Percentiles rank a stretch among this genome's conserved stretches.
phyloP scores from a whole-genome alignment of 2,329 filamentous ascomycete genomes.

The Alternaria panax region DNA sequence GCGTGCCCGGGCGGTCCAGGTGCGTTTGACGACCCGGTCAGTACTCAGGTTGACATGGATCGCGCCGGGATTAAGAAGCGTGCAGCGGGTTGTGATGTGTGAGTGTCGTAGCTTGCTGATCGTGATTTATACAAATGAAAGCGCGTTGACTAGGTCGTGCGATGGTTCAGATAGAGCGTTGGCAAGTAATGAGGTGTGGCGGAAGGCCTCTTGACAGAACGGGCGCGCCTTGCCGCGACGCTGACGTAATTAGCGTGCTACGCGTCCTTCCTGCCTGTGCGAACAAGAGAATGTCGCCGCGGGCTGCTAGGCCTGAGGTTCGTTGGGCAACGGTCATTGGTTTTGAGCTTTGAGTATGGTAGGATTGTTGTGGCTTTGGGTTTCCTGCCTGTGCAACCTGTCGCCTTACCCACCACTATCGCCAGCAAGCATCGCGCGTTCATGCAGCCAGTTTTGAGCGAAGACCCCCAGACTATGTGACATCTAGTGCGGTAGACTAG shows the following conservation, averaged over 20 bases:
- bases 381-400: not conserved
- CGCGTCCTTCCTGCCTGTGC: not conserved
- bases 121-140: not conserved
- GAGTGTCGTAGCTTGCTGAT: too few relatives aligned
- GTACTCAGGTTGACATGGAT: too few relatives aligned
- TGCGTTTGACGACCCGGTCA: too few relatives aligned
- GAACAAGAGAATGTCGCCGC: too few relatives aligned
- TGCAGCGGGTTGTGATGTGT: too few relatives aligned
- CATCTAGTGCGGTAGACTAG: not conserved
- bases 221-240: not conserved
- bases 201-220: not conserved
- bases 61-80: too few relatives aligned
- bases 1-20: too few relatives aligned
- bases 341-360: too few relatives aligned
- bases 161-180: not conserved
- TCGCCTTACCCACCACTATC: not conserved
- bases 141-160: not conserved
- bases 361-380: too few relatives aligned
- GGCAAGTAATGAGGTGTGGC: not conserved
- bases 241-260: not conserved
- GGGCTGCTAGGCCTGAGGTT: too few relatives aligned
- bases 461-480: not conserved
- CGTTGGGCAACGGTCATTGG: too few relatives aligned
- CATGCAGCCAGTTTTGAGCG: not conserved
- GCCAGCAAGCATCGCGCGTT: not conserved